phyloP scores from a whole-genome alignment of 208 protist species.

The Herpetomonas samuelpessoai region DNA sequence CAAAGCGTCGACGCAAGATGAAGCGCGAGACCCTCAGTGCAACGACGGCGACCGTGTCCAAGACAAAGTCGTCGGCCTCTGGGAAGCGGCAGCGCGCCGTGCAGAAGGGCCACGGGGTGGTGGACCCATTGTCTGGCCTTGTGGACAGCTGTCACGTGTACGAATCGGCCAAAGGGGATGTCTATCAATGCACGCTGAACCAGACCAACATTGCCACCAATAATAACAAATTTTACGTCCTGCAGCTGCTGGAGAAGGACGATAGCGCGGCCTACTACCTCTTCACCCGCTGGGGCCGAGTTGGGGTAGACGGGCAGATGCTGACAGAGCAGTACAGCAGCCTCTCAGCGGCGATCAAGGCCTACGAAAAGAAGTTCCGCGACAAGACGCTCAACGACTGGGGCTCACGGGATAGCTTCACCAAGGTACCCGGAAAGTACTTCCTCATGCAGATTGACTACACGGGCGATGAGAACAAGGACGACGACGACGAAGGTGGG shows the following conservation, averaged over 20 bases:
- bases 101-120: slow-evolving; percentile 73
- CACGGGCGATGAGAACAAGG: slow-evolving; percentile 22
- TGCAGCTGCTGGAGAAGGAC: slow-evolving; percentile 80
- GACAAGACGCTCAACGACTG: slow-evolving; percentile 70
- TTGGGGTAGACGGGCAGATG: slow-evolving; percentile 66
- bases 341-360: slow-evolving; percentile 19
- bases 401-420: slow-evolving; percentile 30
- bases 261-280: slow-evolving; percentile 27
- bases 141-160: slow-evolving; percentile 52
- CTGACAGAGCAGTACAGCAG: slow-evolving; percentile 24
- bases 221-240: slow-evolving; percentile 90
- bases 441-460: slow-evolving; percentile 84
- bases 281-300: slow-evolving; percentile 79
- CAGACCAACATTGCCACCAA: slow-evolving; percentile 73
- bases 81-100: slow-evolving; percentile 25
- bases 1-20: slow-evolving; percentile 11
- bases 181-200: slow-evolving; percentile 84
- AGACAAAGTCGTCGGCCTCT: slow-evolving; percentile 16
- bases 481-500: slow-evolving; percentile 9
- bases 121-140: slow-evolving; percentile 53
- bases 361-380: slow-evolving; percentile 49
- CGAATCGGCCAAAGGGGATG: slow-evolving; percentile 30
- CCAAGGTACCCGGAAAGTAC: slow-evolving; percentile 59
- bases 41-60: slow-evolving; percentile 10
- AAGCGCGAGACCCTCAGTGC: slow-evolving; percentile 13